These are phyloP conservation scores for Paraconiothyrium sp. DNA, from an alignment of 2,329 filamentous ascomycete genomes.

Conservation along the genomic window DNA sequence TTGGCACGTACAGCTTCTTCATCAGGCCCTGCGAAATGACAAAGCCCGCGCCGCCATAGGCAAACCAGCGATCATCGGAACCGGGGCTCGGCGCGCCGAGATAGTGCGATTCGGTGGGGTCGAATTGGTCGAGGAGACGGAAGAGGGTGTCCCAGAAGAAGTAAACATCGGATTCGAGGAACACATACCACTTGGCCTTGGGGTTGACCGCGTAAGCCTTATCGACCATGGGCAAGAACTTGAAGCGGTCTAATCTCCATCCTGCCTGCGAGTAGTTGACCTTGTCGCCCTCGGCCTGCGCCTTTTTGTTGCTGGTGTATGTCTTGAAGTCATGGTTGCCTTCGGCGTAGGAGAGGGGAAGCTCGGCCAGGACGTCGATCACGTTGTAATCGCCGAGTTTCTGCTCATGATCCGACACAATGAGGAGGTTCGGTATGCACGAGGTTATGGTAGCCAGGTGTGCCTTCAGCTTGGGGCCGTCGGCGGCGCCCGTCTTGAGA, in stretches of 20 bases:
- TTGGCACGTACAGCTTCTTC: constrained; percentile 53
- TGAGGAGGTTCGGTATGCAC: constrained; percentile 63
- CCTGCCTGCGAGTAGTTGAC: constrained; percentile 60
- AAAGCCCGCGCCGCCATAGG: constrained; percentile 57
- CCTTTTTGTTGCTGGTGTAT: constrained; percentile 57
- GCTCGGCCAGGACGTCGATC: constrained; percentile 58
- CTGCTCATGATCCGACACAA: constrained; percentile 69
- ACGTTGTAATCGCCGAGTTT: constrained; percentile 61
- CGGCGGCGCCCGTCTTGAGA: constrained; percentile 61
- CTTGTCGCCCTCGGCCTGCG: constrained; percentile 47
- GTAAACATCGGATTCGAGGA: constrained; percentile 51
- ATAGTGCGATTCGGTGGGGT: constrained; percentile 50
- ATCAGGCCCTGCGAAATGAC: constrained; percentile 63
- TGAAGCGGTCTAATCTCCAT: constrained; percentile 68
- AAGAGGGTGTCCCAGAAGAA: constrained; percentile 54
- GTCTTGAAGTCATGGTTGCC: constrained; percentile 62
- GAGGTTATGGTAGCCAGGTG: constrained; percentile 64
- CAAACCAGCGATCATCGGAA: constrained; percentile 49
- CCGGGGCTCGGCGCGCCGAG: constrained; percentile 50
- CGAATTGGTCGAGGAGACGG: constrained; percentile 52
- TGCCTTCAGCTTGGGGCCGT: constrained; percentile 53
- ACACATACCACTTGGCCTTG: constrained; percentile 51
- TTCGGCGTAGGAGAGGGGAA: constrained; percentile 56
- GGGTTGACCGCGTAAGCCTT: constrained; percentile 56
- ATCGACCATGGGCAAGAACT: constrained; percentile 66